phyloP scores from a whole-genome alignment of 2,329 filamentous ascomycete species.

The Stemphylium beticola region DNA sequence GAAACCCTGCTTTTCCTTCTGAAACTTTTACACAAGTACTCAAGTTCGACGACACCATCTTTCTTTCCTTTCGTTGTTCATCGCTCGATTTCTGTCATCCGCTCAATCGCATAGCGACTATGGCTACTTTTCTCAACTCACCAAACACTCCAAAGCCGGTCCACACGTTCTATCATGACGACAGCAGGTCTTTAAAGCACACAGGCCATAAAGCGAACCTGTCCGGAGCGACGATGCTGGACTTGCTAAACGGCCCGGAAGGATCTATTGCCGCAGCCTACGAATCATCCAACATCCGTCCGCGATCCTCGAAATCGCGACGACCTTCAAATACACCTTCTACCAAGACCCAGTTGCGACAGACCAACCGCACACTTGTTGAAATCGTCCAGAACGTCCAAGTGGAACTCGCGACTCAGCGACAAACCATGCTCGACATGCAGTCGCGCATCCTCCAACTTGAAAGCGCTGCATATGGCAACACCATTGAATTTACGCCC shows the following conservation, averaged over 20 bases:
- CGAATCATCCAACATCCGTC: slow-evolving; percentile 3
- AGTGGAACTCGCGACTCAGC: slow-evolving; percentile 32
- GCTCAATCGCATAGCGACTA: slow-evolving; percentile 4
- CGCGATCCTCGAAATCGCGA: slow-evolving; percentile 17
- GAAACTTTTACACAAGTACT: slow-evolving; percentile 8
- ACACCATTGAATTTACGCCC: neutral
- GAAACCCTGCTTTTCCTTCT: slow-evolving; percentile 15
- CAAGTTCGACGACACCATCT: slow-evolving; percentile 1
- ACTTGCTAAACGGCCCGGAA: slow-evolving; percentile 21
- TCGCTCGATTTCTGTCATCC: neutral
- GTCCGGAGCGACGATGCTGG: slow-evolving; percentile 32
- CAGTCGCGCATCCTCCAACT: slow-evolving; percentile 38
- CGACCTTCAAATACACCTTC: slow-evolving; percentile 31
- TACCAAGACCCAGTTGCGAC: slow-evolving; percentile 33
- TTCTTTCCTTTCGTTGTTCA: slow-evolving; percentile 2
- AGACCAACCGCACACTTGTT: slow-evolving; percentile 33
- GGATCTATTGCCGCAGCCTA: slow-evolving; percentile 22
- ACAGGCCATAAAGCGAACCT: slow-evolving; percentile 24
- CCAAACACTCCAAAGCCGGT: slow-evolving; percentile 9
- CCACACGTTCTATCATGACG: slow-evolving; percentile 17
- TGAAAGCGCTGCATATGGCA: slow-evolving; percentile 18
- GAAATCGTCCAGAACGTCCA: slow-evolving; percentile 41
- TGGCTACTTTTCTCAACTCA: slow-evolving; percentile 22
- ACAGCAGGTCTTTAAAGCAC: slow-evolving; percentile 4
- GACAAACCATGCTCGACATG: slow-evolving; percentile 36